phyloP scores from a whole-genome alignment of 306 rosid genomes.

The Nissolia schottii region DNA sequence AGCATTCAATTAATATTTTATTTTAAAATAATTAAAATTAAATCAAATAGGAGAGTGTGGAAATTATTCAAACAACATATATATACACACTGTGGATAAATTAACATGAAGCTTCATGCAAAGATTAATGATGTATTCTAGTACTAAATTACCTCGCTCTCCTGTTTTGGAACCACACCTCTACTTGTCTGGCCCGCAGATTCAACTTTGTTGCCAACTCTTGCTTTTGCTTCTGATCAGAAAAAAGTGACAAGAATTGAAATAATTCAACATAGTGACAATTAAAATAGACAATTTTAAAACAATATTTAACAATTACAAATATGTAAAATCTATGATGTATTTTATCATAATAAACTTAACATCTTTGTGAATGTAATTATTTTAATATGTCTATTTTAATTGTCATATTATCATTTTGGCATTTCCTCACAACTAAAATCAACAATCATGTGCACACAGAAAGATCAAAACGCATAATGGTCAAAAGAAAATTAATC shows the following conservation, averaged over 20 bases:
- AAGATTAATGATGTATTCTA: background rate
- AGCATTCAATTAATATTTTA: too few species aligned
- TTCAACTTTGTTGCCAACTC: constrained; percentile 63
- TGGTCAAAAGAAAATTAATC: background rate
- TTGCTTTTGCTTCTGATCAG: constrained; percentile 74
- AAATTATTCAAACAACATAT: background rate
- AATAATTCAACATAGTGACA: background rate
- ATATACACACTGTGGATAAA: background rate
- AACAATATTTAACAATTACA: too few species aligned
- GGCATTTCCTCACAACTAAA: background rate
- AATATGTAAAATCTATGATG: too few species aligned
- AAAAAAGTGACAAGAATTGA: background rate
- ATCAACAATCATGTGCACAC: background rate
- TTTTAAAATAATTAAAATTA: background rate
- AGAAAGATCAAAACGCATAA: background rate
- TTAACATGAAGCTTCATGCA: background rate
- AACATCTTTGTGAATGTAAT: too few species aligned
- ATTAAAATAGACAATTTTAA: too few species aligned
- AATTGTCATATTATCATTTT: too few species aligned
- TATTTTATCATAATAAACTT: too few species aligned
- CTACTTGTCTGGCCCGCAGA: constrained; percentile 81
- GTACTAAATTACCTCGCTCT: constrained; percentile 78
- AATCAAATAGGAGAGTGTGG: background rate
- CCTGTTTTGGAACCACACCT: constrained; percentile 97
- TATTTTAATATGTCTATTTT: too few species aligned